Conservation (phyloP, 805 yeast genomes). For the Metschnikowia picachoensis region DNA sequence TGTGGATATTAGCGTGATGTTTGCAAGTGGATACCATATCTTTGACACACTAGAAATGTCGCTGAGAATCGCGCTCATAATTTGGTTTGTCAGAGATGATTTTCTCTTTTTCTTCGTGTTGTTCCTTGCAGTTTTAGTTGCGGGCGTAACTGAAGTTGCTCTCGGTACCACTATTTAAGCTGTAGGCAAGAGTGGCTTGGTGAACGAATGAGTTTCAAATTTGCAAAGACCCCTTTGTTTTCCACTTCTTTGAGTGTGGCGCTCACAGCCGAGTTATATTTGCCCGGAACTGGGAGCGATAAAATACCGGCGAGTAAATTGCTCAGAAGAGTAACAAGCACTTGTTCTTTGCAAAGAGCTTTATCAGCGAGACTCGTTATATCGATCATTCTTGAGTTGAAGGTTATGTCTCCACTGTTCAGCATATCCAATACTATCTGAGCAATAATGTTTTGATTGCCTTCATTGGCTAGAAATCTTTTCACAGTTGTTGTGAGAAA, state of each 20-base stretch:
- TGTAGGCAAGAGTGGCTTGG: constrained; percentile 17
- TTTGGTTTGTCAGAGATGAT: background rate
- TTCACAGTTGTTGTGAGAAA: constrained; percentile 36
- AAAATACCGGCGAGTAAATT: constrained; percentile 23
- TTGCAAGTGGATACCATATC: background rate
- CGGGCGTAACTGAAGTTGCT: constrained; percentile 2
- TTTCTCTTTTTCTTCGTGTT: background rate
- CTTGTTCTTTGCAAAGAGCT: constrained; percentile 24
- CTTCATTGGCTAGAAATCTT: constrained; percentile 30
- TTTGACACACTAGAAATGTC: background rate
- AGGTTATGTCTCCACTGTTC: constrained; percentile 24
- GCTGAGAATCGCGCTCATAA: background rate
- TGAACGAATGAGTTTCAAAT: constrained; percentile 24
- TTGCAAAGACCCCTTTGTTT: constrained; percentile 32
- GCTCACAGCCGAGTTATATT: constrained; percentile 30
- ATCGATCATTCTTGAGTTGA: constrained; percentile 24
- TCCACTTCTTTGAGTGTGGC: constrained; percentile 33
- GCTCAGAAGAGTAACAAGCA: constrained; percentile 20
- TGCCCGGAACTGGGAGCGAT: constrained; percentile 17
- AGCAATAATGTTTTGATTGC: constrained; percentile 36
- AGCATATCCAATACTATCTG: constrained; percentile 27
- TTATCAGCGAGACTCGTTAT: constrained; percentile 23
- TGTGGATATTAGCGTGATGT: constrained; percentile 1
- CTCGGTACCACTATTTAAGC: constrained; percentile 16
- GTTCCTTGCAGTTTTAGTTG: background rate